A percentile compares a stretch with the other conserved stretches of the same genome.
phyloP scores from a whole-genome alignment of 1,284 basidiomycete species.

The Trichosporon sp. region DNA sequence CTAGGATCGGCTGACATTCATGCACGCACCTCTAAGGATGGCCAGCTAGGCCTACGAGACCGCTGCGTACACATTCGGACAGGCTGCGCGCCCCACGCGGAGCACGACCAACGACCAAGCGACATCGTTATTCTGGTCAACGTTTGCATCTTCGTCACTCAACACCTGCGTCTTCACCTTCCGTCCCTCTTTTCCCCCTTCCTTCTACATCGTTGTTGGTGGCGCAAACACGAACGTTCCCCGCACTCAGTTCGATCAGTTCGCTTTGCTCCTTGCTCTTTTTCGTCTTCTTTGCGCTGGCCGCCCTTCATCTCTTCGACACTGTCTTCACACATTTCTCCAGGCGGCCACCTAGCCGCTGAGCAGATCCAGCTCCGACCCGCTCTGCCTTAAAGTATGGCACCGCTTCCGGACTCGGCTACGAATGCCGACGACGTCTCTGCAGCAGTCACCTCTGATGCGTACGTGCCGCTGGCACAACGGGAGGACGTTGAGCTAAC shows the following conservation, averaged over 20 bases:
- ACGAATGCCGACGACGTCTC: not conserved
- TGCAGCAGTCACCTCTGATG: not conserved
- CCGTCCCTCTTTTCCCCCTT: not conserved
- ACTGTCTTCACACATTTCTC: not conserved
- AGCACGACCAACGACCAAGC: not conserved
- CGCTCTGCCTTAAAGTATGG: not conserved
- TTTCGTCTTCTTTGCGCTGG: not conserved
- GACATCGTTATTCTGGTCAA: not conserved
- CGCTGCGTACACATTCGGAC: not conserved
- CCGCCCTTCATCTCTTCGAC: not conserved
- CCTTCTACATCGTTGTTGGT: not conserved
- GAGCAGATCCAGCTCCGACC: not conserved
- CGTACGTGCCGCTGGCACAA: not conserved
- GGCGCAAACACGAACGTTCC: conserved; percentile 1
- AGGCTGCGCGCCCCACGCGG: not conserved
- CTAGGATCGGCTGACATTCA: not conserved
- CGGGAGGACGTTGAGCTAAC: not conserved
- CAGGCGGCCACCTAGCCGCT: not conserved
- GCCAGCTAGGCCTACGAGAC: not conserved
- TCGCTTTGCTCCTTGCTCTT: not conserved
- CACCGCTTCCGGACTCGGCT: not conserved
- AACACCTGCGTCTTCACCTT: not conserved
- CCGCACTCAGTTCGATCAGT: not conserved
- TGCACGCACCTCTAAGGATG: not conserved
- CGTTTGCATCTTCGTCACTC: not conserved